Evolutionary conservation across 345 rosid genomes (phyloP), one percentile per base, ranked within the genome.

Genomic region (Nephelium lappaceum): DNA sequence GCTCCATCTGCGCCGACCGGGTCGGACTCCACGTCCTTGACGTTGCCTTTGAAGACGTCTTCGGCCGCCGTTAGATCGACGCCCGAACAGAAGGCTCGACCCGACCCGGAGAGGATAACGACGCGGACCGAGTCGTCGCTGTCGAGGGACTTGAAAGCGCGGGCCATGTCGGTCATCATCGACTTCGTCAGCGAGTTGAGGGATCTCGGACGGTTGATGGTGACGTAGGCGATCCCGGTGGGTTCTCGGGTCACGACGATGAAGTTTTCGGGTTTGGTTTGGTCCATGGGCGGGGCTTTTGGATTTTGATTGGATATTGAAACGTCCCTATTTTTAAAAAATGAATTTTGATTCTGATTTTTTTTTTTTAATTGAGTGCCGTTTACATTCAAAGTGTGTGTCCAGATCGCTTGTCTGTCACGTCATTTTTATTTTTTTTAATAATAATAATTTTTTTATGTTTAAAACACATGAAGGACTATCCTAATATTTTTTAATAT

Each of bases 1-100:
- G 88, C 67, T 93, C 98, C 98, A 96, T 96, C 81, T 96, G 98
- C 8, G 79, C 82, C 82, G 1, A 93, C 91, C 31, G 91, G 90
- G 77, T 96, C 94, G 18, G 86, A 4, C 71, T 94, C 97, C 71
- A 80, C 78, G 77, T 94, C 98, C 87, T 91, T 96, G 3, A 94
- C 97, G 80, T 94, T 97, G 12, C 99, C 99, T 66, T 96, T 94
- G 81, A 96, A 96, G 49, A 96, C 94, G 10, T 89, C 87, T 85
- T 94, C 97, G 4, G 97, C 98, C 5, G 90, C 87, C 21, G 92
- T 96, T 77, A 94, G 86, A 81, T 96, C 99, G 6, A 94, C 91
- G 15, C 99, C 99, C 7, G 98, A 87, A 80, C 98, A 96, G 81
- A 94, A 96, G 9, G 98, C 88, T 45, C 93, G 85, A 71, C 99